Base-by-base conservation (phyloP, 2,329 filamentous ascomycete genomes). In the Diaporthe aspalathi region DNA sequence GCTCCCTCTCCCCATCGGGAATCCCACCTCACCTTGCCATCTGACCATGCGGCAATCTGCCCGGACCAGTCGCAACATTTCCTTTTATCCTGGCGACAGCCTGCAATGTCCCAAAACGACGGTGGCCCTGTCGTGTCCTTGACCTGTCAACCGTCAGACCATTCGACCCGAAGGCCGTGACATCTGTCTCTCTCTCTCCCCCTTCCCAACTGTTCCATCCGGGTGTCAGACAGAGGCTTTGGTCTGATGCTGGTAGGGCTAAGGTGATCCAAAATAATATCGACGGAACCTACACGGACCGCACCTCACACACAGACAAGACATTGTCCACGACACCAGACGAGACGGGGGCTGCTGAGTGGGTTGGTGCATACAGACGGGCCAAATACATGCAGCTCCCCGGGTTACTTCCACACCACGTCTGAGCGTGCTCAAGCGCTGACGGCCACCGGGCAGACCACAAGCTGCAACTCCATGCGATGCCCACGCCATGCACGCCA, bases 341-440 rank as follows among this genome's bases (percentile, higher is more conserved):
- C 60, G 43, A 63, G 45, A 65, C 60, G 43, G 47, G 43, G n/a
- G n/a, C n/a, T n/a, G n/a, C n/a, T n/a, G n/a, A n/a, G n/a, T n/a
- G n/a, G n/a, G n/a, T n/a, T n/a, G n/a, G n/a, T n/a, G n/a, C n/a
- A n/a, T n/a, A n/a, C n/a, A 20, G 5, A 35, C 43, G 43, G 27
- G 16, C 57, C 57, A 63, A 29, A 35, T 35, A 14, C 43, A 2
- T 38, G n/a, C 11, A 6, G 60, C 43, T 63, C 16, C 60, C 43
- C 14, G 43, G 35, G 9, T 12, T 5, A 9, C 32, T 5, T 5
- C 20, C 45, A 65, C 60, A 65, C 60, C 60, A 50, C 29, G 60
- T 50, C 60, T 45, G 60, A 65, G 60, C 60, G 60, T 50, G 29
- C 45, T 50, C 60, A 65, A 65, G 60, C 50, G 60, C 60, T 65